Evolutionary conservation across 257 asterid species (phyloP), one percentile per base, ranked within the genome.

Genomic region (Forsythia viridissima): DNA sequence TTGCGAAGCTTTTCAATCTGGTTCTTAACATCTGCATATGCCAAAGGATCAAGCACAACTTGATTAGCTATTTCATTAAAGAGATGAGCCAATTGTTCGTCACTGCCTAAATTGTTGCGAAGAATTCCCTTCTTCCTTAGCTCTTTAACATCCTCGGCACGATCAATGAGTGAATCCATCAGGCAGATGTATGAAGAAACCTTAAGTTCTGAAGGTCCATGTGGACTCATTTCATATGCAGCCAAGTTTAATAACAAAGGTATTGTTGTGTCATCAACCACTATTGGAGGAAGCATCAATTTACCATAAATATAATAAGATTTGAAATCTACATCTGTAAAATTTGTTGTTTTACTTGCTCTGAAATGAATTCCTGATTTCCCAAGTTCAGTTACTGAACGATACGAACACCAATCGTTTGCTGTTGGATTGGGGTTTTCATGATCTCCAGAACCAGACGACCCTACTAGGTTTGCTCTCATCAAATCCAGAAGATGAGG

Each of bases 81-180:
- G 20, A 74, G 41, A n/a, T 38, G 20, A 0, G 83, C 79, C 37
- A 80, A 75, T 24, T 74, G 46, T 37, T 80, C 63, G n/a, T 80
- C 83, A 67, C 80, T 80, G n/a, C 83, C 79, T 38, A 80, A 74
- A 51, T 46, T 46, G 63, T 74, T 74, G 15, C 66, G 55, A 9
- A 80, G 34, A 46, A 74, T 67, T 20, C 75, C 71, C 18, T 70
- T 67, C 4, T 61, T 42, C 21, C 76, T 74, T 46, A 80, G 79
- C 24, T 38, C 40, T 36, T 67, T 71, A 59, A 80, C 79, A 36
- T 80, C 83, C 16, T 74, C 71, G 8, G 80, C 21, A 3, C 48
- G 43, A 68, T 80, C 76, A 5, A 80, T 68, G 6, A 74, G 75
- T 16, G 76, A 80, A 57, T 71, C 77, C 77, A 78, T 41, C 16